Base-by-base conservation (phyloP, 352 stramenopile species). In the Elongisporangium senticosum region DNA sequence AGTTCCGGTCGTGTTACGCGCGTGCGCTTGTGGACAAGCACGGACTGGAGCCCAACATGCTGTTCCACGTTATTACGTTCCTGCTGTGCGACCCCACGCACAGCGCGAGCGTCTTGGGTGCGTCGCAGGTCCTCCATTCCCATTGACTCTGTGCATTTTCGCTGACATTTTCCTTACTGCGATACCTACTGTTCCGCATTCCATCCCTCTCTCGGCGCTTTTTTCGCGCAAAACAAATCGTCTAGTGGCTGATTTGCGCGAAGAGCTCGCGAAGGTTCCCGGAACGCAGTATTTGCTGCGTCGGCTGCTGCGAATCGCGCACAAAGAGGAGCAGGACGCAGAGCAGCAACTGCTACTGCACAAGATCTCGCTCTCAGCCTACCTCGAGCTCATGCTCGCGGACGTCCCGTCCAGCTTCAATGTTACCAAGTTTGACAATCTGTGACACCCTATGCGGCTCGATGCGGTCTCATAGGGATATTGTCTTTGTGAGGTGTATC, bases 1-100 rank as follows among this genome's bases (percentile, higher is more conserved):
- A 98, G 71, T 98, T 98, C 58, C 79, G 80, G 57, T 69, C 87
- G 28, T 97, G 95, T 65, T 98, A 96, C 71, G 72, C 95, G 48
- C 74, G 96, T 26, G 96, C 96, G 56, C 71, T 97, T 24, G 70
- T 80, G 20, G 94, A 99, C 73, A 90, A 78, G 13, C 96, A 90
- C 28, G 87, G 86, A n/a, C 69, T 97, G 2, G 96, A 99, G 65
- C 92, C 93, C 20, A 91, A 78, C 49, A 91, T 96, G 56, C 83
- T 99, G 55, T 98, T 96, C 68, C 89, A 98, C 61, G 69, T 98
- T 56, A 86, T 97, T 23, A 90, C 98, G 61, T 98, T 98, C 64
- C 82, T 98, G 67, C 83, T 98, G 48, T 98, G 93, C 59, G 93
- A 98, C 58, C 67, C 75, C 4, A 88, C 98, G 58, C 76, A 79